Conservation (phyloP, 352 stramenopile genomes). For the Pythium myriotylum region DNA sequence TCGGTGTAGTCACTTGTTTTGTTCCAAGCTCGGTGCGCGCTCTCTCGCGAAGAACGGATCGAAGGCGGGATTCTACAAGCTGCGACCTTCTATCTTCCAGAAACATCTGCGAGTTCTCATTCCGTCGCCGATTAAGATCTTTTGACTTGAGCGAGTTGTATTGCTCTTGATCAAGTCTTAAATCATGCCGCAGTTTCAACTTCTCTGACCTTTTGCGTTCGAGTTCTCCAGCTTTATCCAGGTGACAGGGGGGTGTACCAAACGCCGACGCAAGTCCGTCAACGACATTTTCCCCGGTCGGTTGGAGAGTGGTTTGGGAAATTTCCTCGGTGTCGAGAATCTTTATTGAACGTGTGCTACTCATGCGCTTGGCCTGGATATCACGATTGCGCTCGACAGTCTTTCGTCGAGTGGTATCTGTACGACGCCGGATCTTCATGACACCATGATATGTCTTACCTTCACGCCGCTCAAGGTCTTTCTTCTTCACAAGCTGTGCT, state of each 20-base stretch:
- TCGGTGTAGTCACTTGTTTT: conserved; percentile 33
- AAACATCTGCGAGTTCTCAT: conserved; percentile 57
- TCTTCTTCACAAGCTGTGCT: conserved; percentile 24
- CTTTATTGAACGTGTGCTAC: not conserved
- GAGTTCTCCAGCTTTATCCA: conserved; percentile 16
- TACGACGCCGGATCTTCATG: conserved; percentile 5
- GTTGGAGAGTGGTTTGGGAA: not conserved
- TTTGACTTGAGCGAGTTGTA: conserved; percentile 13
- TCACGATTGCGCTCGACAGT: conserved; percentile 26
- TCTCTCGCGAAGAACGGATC: conserved; percentile 1
- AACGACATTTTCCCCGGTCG: not conserved
- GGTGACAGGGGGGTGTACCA: conserved; percentile 1
- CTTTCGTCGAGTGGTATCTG: conserved; percentile 29
- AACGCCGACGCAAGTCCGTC: not conserved
- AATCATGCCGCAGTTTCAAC: conserved; percentile 9
- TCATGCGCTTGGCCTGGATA: conserved; percentile 18
- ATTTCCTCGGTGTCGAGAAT: too few relatives aligned
- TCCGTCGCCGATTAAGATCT: conserved; percentile 36
- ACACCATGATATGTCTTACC: conserved; percentile 24
- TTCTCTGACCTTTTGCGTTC: conserved; percentile 31
- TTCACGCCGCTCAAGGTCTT: conserved; percentile 21
- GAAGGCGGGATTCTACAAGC: conserved; percentile 28
- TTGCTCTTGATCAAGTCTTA: conserved; percentile 20
- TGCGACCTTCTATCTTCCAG: conserved; percentile 40
- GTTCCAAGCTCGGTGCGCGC: conserved; percentile 31